Percentiles rank a stretch among this genome's conserved stretches.
Conservation (phyloP, 2,329 filamentous ascomycete genomes). For the Helicocarpus griseus region DNA sequence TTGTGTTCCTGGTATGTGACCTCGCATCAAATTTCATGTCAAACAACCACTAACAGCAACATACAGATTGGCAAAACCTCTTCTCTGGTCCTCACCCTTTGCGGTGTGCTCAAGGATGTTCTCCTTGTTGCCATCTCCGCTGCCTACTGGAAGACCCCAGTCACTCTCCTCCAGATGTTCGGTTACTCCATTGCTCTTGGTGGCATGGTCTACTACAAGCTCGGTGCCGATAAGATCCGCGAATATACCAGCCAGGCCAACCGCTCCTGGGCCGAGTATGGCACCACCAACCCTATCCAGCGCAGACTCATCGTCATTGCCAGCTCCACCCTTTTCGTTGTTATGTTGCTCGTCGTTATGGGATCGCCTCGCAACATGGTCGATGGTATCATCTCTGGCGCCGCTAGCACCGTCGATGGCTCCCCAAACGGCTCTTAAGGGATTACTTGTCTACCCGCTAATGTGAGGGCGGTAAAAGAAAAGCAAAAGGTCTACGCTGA, state of each 20-base stretch:
- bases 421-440: neutral
- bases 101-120: slow-evolving; percentile 80
- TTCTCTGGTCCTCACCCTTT: slow-evolving; percentile 73
- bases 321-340: slow-evolving; percentile 4
- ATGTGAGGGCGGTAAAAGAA: no score
- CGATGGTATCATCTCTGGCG: slow-evolving; percentile 10
- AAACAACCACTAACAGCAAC: neutral
- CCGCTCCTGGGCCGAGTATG: slow-evolving; percentile 80
- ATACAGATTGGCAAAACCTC: slow-evolving; percentile 77
- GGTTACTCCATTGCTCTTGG: slow-evolving; percentile 65
- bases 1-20: slow-evolving; percentile 67
- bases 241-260: slow-evolving; percentile 62
- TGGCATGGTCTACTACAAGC: slow-evolving; percentile 59
- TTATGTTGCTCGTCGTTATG: slow-evolving; percentile 9
- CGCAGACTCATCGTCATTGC: slow-evolving; percentile 66
- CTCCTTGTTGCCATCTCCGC: slow-evolving; percentile 69
- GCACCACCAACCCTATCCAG: slow-evolving; percentile 62
- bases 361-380: slow-evolving; percentile 6
- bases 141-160: slow-evolving; percentile 65
- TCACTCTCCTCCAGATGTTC: slow-evolving; percentile 61
- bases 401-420: neutral
- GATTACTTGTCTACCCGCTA: no score
- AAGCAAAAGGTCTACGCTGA: no score
- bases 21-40: neutral
- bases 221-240: slow-evolving; percentile 69